Evolutionary conservation across 495 filamentous ascomycete genomes (phyloP).

Genomic region (Penicillium simplicissimum): DNA sequence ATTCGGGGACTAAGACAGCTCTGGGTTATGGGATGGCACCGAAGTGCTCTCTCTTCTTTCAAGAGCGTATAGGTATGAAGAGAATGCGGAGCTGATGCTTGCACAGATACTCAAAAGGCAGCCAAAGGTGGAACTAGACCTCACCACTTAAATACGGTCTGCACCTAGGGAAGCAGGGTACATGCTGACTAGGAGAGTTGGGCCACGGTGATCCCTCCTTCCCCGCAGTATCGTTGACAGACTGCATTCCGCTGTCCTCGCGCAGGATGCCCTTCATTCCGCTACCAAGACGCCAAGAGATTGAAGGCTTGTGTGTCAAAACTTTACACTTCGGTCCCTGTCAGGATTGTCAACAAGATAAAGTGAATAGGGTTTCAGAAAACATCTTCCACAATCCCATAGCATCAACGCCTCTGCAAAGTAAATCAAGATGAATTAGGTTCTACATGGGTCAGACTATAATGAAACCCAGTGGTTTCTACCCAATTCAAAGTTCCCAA

Average conservation of each 20-base stretch:
- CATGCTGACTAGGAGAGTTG: neutral
- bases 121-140: neutral
- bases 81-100: neutral
- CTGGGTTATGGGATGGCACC: neutral
- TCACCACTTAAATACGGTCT: neutral
- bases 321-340: no score
- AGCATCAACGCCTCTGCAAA: no score
- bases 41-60: neutral
- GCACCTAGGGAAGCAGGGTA: neutral
- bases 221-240: conserved; percentile 5
- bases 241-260: conserved; percentile 9
- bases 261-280: conserved; percentile 2
- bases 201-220: conserved; percentile 2
- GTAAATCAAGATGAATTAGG: no score
- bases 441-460: no score
- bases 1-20: neutral
- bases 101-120: neutral
- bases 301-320: no score
- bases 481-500: no score
- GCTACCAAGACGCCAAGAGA: conserved; percentile 17
- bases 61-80: neutral
- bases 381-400: no score
- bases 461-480: neutral
- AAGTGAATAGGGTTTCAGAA: no score
- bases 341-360: no score